A percentile compares a stretch with the other conserved stretches of the same genome.
Evolutionary conservation across 805 yeast genomes (phyloP).

Genomic region (Barnettozyma pratensis): DNA sequence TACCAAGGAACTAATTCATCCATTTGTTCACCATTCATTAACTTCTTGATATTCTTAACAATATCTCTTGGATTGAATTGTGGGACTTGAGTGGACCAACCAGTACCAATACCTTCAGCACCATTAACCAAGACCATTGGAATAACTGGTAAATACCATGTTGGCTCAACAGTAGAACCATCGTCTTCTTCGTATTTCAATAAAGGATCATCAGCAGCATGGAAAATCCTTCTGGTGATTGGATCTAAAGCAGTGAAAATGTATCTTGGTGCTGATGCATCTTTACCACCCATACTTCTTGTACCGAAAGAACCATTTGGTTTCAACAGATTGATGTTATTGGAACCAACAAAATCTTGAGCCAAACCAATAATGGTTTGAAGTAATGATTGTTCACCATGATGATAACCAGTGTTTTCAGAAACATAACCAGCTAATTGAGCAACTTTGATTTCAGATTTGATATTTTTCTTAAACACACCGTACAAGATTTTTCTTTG

Average conservation of each 20-base stretch:
- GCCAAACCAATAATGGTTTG: constrained; percentile 93
- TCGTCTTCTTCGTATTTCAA: constrained; percentile 84
- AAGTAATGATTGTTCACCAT: constrained; percentile 84
- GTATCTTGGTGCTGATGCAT: constrained; percentile 97
- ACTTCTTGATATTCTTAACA: constrained; percentile 62
- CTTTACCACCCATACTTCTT: constrained; percentile 95
- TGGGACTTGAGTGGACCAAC: constrained; percentile 95
- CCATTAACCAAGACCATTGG: constrained; percentile 97
- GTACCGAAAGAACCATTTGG: constrained; percentile 98
- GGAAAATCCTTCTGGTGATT: constrained; percentile 71
- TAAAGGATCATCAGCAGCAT: constrained; percentile 73
- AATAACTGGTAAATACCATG: constrained; percentile 89
- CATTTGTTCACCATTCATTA: constrained; percentile 70
- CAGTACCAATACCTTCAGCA: constrained; percentile 97
- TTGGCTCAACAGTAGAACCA: constrained; percentile 91
- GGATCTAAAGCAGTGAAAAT: constrained; percentile 80
- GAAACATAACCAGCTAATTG: constrained; percentile 87
- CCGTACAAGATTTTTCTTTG: constrained; percentile 92
- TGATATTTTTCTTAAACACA: constrained; percentile 75
- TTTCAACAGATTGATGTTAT: constrained; percentile 74
- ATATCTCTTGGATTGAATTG: constrained; percentile 83
- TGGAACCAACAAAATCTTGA: constrained; percentile 90
- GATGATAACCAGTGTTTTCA: constrained; percentile 90
- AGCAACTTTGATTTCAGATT: constrained; percentile 79
- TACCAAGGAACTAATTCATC: constrained; percentile 87